Evolutionary conservation across 345 rosid species (phyloP), one percentile per base, ranked within the genome.

Genomic region (Brassica rapa): DNA sequence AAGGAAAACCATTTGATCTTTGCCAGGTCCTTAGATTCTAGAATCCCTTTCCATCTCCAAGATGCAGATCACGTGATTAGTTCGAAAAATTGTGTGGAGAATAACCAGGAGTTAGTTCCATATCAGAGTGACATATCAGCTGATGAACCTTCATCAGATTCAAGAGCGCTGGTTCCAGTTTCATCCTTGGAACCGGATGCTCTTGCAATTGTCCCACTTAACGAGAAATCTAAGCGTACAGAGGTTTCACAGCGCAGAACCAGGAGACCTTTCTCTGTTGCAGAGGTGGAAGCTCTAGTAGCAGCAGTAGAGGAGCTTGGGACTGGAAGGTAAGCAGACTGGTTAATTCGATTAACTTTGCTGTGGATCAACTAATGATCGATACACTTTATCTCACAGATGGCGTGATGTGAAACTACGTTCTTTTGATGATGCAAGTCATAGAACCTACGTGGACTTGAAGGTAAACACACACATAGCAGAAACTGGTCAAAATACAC

Each of bases 271-370:
- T 96, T 96, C 85, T 91, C 96, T 75, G 99, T 96, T 27, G 51
- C 86, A 24, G 99, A 96, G 88, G 99, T 96, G 71, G 98, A 93
- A 87, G 94, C 98, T 70, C 79, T 96, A 59, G 97, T 96, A 62
- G 86, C 82, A 1, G 94, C 99, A 14, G 99, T 96, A 72, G 98
- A 96, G 83, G 86, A 90, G 79, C 84, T 93, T 24, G 97, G 99
- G 70, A 93, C 96, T 15, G 99, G 99, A 83, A 96, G 99, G 98
- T 95, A 72, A 80, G 37, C 32, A 23, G 19, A 53, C 10, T 69
- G 30, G 6, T 39, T 69, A 1, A 4, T 1, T 27, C 39, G 41
- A 24, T 74, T 66, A 78, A 66, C 10, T n/a, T 2, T 56, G 73
- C 43, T 64, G 29, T 55, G 70, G 15, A 1, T 9, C 59, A 63